Evolutionary conservation across 495 filamentous ascomycete species (phyloP), one percentile per base, ranked within the genome.

Genomic region (Trichoderma erinaceum): DNA sequence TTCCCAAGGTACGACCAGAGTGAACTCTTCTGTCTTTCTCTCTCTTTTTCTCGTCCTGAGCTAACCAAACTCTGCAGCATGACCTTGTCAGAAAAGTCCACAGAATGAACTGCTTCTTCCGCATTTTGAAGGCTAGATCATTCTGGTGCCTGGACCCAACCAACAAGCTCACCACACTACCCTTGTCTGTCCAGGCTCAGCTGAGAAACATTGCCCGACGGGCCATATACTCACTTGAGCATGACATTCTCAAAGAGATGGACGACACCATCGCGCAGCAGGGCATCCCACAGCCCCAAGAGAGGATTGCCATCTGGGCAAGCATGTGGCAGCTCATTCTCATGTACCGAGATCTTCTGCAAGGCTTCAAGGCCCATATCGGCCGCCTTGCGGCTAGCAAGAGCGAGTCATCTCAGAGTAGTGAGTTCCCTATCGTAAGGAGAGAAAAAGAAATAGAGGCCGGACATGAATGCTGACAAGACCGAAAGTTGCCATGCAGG

Each of bases 91-190:
- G 68, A 13, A 71, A 73, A 66, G 74, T 76, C 29, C 72, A 72
- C 58, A 65, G 69, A n/a, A 70, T 77, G 70, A 74, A 69, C 38
- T 77, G 75, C 64, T 69, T 76, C 64, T 77, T 75, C 68, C 71
- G 66, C 64, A 74, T 77, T 48, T 76, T 73, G 75, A 70, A 77
- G 18, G 38, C 58, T 7, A n/a, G 10, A 13, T 68, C 58, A 11
- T 68, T 48, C 41, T 15, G 56, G 27, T 50, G 67, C 38, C 21
- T 43, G 7, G 43, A 48, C 23, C 29, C 67, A 10, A 38, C 35
- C 38, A 44, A 41, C 56, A 44, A 43, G 38, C 35, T 64, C 23
- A 27, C 13, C 15, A 25, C 25, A 5, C 58, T 68, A 4, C 67
- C 58, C 4, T 15, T 64, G 21, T 64, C 67, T 15, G 58, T 68